A percentile compares a stretch with the other conserved stretches of the same genome.
phyloP scores from a whole-genome alignment of 176 grass and related monocot species.

The Eragrostis curvula region DNA sequence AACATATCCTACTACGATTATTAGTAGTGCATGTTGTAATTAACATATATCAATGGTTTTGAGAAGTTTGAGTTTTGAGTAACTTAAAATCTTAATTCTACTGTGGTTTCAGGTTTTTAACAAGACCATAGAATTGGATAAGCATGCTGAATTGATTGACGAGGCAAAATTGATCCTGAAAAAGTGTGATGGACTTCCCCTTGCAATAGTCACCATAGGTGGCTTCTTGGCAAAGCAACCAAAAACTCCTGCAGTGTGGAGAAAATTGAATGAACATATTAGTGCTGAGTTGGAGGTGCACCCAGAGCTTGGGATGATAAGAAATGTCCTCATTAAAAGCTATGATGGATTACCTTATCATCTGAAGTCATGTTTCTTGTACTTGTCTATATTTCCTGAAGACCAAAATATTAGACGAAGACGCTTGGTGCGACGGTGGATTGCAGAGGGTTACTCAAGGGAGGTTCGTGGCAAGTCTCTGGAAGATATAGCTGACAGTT shows the following conservation, averaged over 20 bases:
- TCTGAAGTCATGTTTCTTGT: conserved; percentile 45
- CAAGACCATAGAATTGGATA: background rate
- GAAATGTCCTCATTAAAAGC: background rate
- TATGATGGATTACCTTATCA: conserved; percentile 49
- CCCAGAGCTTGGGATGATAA: background rate
- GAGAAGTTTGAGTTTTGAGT: too few species aligned
- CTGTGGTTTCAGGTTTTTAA: background rate
- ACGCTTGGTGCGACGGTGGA: conserved; percentile 33
- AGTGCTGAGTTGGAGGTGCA: conserved; percentile 27
- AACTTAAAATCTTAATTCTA: background rate
- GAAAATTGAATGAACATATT: conserved; percentile 22
- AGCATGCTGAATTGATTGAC: background rate
- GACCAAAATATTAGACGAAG: background rate
- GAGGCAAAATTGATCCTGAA: conserved; percentile 10
- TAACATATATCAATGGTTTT: too few species aligned
- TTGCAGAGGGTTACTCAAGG: conserved; percentile 31
- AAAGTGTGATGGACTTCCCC: conserved; percentile 39
- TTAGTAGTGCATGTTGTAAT: too few species aligned
- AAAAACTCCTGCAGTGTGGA: background rate
- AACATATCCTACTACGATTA: too few species aligned
- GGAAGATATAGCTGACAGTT: background rate
- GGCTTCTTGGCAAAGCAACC: conserved; percentile 12
- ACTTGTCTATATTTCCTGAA: conserved; percentile 36
- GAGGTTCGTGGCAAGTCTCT: background rate
- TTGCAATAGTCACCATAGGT: conserved; percentile 47